Evolutionary conservation across 352 stramenopile genomes (phyloP), one percentile per base, ranked within the genome.

Genomic region (Pythium pyrilobum): DNA sequence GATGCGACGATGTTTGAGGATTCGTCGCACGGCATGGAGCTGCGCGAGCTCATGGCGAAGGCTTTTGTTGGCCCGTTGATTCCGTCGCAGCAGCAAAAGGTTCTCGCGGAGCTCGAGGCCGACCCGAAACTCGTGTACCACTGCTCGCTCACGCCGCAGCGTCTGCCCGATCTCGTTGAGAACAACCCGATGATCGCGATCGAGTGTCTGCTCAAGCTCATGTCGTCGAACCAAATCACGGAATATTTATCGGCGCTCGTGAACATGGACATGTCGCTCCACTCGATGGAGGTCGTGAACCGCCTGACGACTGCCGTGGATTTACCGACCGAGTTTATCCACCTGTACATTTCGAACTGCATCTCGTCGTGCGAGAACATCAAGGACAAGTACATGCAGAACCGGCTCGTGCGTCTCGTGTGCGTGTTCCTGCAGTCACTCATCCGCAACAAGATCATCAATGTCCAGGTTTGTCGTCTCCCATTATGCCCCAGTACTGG

Each of bases 291-390:
- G 68, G 91, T 97, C 21, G 91, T 97, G 72, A 97, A 97, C 69
- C 85, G 89, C 29, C 58, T 97, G 40, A 97, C 89, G 21, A 97
- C 89, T 29, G 80, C 80, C n/a, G 87, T 96, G 38, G 78, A 96
- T 61, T 67, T 97, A 43, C 96, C 97, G 58, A 96, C 94, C 8
- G 96, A 99, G 73, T 99, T 99, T 66, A 97, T 99, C 48, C 96
- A 98, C 67, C 66, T 99, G 63, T 99, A 98, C 73, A 98, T 99
- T 70, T 98, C 89, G 21, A 98, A 98, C 73, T 99, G 96, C 72
- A 99, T 99, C 76, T 97, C 91, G 34, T 98, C 80, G 56, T 99
- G 96, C 69, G 96, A 98, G 70, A 98, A 98, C 63, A 98, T 98
- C 67, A 97, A 97, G 74, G 96, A 99, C 84, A 97, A 98, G 69